Conservation (phyloP, 1,284 basidiomycete species). For the Ceratobasidium sp. region DNA sequence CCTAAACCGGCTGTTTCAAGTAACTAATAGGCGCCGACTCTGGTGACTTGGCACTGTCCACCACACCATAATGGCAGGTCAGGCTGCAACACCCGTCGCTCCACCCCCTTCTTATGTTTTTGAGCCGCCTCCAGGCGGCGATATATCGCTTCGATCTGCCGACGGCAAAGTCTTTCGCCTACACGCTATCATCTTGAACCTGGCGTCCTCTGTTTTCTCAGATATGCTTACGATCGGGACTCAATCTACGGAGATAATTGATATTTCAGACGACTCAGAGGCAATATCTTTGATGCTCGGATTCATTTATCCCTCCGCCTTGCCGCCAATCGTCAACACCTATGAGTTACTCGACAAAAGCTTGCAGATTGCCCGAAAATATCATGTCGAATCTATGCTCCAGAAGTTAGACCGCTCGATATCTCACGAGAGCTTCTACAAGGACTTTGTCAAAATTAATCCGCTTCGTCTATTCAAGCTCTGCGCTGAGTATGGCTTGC, state of each 20-base stretch:
- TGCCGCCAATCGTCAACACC: slow-evolving; percentile 5
- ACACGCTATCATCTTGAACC: slow-evolving; percentile 14
- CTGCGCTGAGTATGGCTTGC: slow-evolving; percentile 2
- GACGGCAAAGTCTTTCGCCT: slow-evolving; percentile 12
- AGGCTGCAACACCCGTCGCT: background rate
- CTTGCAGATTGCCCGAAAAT: slow-evolving; percentile 13
- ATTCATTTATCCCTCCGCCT: slow-evolving; percentile 21
- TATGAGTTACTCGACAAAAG: slow-evolving; percentile 17
- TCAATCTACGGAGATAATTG: background rate
- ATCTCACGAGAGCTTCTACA: background rate
- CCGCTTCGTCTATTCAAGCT: slow-evolving; percentile 17
- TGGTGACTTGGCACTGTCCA: too few relatives aligned
- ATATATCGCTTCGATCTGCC: background rate
- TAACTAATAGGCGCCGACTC: too few relatives aligned
- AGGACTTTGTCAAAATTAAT: background rate
- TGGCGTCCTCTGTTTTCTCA: slow-evolving; percentile 14
- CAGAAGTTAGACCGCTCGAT: slow-evolving; percentile 20
- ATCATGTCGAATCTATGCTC: slow-evolving; percentile 17
- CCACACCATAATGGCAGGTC: background rate
- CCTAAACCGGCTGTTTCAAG: too few relatives aligned
- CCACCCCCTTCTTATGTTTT: background rate
- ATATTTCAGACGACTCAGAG: slow-evolving; percentile 21
- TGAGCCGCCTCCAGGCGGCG: slow-evolving; percentile 27
- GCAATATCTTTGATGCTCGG: slow-evolving; percentile 32
- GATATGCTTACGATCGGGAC: background rate